phyloP scores from a whole-genome alignment of 805 yeast genomes.

The Metschnikowia bowlesiae region DNA sequence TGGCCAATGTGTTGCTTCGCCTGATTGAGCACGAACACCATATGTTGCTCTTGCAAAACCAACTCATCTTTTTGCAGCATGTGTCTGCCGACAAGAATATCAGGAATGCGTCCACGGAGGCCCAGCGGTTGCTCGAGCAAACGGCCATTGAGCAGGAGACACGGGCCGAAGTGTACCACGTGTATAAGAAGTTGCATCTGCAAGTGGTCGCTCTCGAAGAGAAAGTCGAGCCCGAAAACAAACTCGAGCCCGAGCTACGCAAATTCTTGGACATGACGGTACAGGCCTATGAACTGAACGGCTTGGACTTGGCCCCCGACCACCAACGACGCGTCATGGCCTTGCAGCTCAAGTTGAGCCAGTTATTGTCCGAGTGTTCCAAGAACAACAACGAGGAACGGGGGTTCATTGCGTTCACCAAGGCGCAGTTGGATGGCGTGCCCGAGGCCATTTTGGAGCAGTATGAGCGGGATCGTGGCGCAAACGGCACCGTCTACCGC shows the following conservation, averaged over 20 bases:
- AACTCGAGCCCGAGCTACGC: slow-evolving; percentile 48
- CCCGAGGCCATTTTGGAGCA: slow-evolving; percentile 60
- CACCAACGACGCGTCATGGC: slow-evolving; percentile 53
- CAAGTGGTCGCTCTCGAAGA: slow-evolving; percentile 20
- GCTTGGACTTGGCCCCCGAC: slow-evolving; percentile 57
- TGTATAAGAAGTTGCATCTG: slow-evolving; percentile 50
- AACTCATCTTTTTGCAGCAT: slow-evolving; percentile 64
- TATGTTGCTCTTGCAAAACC: slow-evolving; percentile 42
- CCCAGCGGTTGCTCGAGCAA: slow-evolving; percentile 54
- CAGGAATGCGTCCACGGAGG: slow-evolving; percentile 66
- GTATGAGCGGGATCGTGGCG: slow-evolving; percentile 48
- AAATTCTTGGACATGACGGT: slow-evolving; percentile 56
- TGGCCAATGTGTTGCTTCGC: slow-evolving; percentile 54
- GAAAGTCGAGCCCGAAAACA: slow-evolving; percentile 45
- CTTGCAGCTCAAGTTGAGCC: slow-evolving; percentile 57
- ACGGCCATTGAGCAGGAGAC: slow-evolving; percentile 59
- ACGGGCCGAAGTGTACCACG: slow-evolving; percentile 61
- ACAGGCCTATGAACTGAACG: slow-evolving; percentile 58
- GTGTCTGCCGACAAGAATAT: slow-evolving; percentile 62
- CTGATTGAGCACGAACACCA: slow-evolving; percentile 49
- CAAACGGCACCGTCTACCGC: slow-evolving; percentile 42
- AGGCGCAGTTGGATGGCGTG: slow-evolving; percentile 67
- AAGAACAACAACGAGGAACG: slow-evolving; percentile 70
- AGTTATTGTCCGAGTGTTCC: slow-evolving; percentile 50
- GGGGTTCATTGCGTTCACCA: slow-evolving; percentile 55